Base-by-base conservation (phyloP, 495 filamentous ascomycete species). In the Neohortaea acidophila region DNA sequence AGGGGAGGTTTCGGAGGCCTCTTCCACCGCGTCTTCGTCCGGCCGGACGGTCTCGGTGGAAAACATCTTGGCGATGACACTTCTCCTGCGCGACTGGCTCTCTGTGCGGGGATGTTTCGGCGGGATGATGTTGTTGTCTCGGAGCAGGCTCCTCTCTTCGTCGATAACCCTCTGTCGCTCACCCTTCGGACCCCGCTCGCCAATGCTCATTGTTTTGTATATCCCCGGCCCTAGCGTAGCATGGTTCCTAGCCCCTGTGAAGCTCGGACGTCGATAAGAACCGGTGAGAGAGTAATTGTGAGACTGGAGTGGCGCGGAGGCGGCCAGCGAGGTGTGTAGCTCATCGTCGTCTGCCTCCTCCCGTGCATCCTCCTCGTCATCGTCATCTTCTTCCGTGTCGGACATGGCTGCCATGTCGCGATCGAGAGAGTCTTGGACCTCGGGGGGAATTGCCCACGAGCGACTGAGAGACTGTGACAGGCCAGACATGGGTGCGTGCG, bases 71-170 rank as follows among this genome's bases (percentile, higher is more conserved):
- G 3, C 10, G 21, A 37, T 15, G 39, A 19, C 35, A 13, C 33
- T 49, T 13, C 22, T 30, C 10, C 29, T 14, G 12, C n/a, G 10
- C 3, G 19, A 24, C 7, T 4, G n/a, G 15, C 21, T 27, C 33
- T 25, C 47, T 24, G 10, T 33, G 1, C 51, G 47, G 3, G 60
- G 59, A 48, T 76, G 69, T 46, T 78, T 77, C n/a, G 75, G 69
- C 5, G 73, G 68, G n/a, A 84, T 68, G 37, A 87, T 55, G 49
- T 77, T 62, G 49, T 85, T 87, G 49, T 89, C 82, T 35, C 76
- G 65, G 19, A 89, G 56, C 25, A 92, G 59, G 41, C 75, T 72
- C 36, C 78, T 64, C 54, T 87, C 82, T 30, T 84, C 79, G 20
- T 72, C 60, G 18, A 75, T 66, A 14, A 71, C 72, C 29, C 69